Evolutionary conservation across 164 flowering plant species (phyloP), one percentile per base, ranked within the genome.

Genomic region (Magnolia sinica): DNA sequence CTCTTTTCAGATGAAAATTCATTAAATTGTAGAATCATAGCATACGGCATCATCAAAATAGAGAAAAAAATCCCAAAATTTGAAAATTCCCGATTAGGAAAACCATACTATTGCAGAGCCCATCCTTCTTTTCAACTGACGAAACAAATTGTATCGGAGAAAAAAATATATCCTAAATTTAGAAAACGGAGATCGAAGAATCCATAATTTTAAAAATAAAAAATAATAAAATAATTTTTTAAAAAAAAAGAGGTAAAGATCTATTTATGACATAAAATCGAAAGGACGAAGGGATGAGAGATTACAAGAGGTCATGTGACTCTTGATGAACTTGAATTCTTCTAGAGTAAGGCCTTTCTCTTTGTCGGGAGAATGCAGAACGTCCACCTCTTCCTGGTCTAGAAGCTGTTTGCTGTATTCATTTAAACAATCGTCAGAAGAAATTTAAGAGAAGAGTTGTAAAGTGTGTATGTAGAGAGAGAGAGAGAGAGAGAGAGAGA

Each of bases 341-440:
- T 94, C 98, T 45, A 89, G 87, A 37, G 97, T 89, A 22, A 96
- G 71, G 29, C 99, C 98, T 79, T 79, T 90, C 45, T 94, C 98
- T 81, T 86, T 92, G 70, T 96, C 99, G 51, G 79, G 81, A 4
- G 84, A 84, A 18, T 85, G 90, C 73, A 92, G 95, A 73, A 87
- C 89, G 78, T 92, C 95, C 52, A 94, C 97, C 29, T 96, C 94
- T 79, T 91, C 98, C 50, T 78, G 97, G 71, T 94, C 98, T 85
- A 88, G 71, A 50, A 96, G 92, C 77, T 92, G 92, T 79, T 92
- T 96, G 82, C 98, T 94, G 85, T 72, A n/a, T 49, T 72, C 37
- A 52, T 63, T 68, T 23, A 50, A 23, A 66, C 68, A 74, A 65
- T 24, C 19, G 70, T 10, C 45, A 51, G 65, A 50, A 14, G 51